Conservation (phyloP, 768 basidiomycete species). For the Russula compacta region DNA sequence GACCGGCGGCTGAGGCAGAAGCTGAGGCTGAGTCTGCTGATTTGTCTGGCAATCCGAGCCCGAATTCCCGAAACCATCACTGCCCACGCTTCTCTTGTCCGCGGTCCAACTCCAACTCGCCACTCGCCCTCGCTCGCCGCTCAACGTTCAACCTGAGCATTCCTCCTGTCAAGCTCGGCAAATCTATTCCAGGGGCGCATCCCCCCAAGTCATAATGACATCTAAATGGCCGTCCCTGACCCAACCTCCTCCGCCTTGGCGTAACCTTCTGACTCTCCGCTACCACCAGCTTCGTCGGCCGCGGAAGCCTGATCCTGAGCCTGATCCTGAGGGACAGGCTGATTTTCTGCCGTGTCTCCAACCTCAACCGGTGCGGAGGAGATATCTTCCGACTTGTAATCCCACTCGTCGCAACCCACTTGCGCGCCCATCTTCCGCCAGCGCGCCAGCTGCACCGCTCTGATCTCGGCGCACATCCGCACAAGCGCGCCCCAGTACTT, state of each 20-base stretch:
- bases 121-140: no score
- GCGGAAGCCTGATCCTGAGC: neutral
- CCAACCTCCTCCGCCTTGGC: no score
- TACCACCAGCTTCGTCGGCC: neutral
- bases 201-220: no score
- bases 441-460: constrained; percentile 39
- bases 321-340: neutral
- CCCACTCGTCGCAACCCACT: constrained; percentile 73
- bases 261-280: neutral
- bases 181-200: no score
- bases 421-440: constrained; percentile 64
- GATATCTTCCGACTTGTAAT: constrained; percentile 42
- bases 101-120: no score
- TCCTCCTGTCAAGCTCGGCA: neutral
- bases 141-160: neutral
- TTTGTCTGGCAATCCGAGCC: neutral
- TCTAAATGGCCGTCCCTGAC: constrained; percentile 3
- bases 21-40: neutral
- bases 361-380: neutral
- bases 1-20: no score
- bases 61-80: constrained; percentile 7
- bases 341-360: neutral
- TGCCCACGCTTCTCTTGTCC: neutral
- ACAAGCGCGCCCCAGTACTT: constrained; percentile 67
- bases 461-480: constrained; percentile 42